A percentile compares a stretch with the other conserved stretches of the same genome.
phyloP scores from a whole-genome alignment of 2,329 filamentous ascomycete species.

The Cercospora sesami region DNA sequence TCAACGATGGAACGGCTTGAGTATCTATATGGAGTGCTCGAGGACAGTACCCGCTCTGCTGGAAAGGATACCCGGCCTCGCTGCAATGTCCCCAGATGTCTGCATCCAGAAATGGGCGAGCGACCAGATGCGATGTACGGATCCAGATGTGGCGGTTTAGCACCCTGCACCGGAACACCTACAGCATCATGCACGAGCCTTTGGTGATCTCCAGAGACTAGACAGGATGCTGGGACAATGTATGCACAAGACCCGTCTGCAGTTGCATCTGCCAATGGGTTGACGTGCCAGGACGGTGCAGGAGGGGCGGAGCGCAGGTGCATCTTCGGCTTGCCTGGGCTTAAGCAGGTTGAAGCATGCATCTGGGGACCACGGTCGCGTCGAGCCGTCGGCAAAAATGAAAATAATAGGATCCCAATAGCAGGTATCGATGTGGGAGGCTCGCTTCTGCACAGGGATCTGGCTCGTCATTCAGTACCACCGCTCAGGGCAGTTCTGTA shows the following conservation, averaged over 20 bases:
- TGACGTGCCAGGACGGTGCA: slow-evolving; percentile 18
- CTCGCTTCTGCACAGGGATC: slow-evolving; percentile 16
- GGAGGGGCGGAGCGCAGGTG: slow-evolving; percentile 17
- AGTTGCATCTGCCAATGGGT: slow-evolving; percentile 21
- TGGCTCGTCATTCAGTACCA: slow-evolving; percentile 24
- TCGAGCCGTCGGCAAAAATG: slow-evolving; percentile 15
- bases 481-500: slow-evolving; percentile 14
- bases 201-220: slow-evolving; percentile 3
- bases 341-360: slow-evolving; percentile 20
- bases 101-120: slow-evolving; percentile 10
- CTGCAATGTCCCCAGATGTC: background rate
- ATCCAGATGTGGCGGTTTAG: slow-evolving; percentile 16
- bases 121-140: slow-evolving; percentile 13
- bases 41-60: slow-evolving; percentile 15
- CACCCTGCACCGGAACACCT: slow-evolving; percentile 19
- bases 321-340: slow-evolving; percentile 17
- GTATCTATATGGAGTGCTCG: slow-evolving; percentile 28
- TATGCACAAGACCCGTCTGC: slow-evolving; percentile 22
- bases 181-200: slow-evolving; percentile 10
- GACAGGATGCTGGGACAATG: slow-evolving; percentile 19
- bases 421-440: slow-evolving; percentile 2
- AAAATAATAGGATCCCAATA: slow-evolving; percentile 19
- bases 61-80: slow-evolving; percentile 6
- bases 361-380: slow-evolving; percentile 17
- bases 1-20: slow-evolving; percentile 20